Evolutionary conservation across 2,329 filamentous ascomycete species (phyloP).

Genomic region (Exophiala phaeomuriformis): DNA sequence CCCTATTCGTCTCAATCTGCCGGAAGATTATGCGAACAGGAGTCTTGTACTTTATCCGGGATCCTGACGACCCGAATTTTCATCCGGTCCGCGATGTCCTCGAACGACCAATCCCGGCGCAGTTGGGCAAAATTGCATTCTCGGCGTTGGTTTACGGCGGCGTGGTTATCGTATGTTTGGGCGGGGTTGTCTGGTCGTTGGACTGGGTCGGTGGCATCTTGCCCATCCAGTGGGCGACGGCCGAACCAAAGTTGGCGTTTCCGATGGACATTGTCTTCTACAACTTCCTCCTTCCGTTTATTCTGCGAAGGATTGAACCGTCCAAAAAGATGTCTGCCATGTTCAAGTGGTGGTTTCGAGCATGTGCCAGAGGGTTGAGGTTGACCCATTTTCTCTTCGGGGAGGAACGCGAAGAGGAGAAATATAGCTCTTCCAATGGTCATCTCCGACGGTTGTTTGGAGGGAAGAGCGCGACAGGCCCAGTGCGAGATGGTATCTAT

Average conservation of each 20-base stretch:
- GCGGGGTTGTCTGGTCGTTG: constrained; percentile 76
- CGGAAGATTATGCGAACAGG: constrained; percentile 93
- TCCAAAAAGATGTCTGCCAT: constrained; percentile 75
- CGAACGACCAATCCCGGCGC: constrained; percentile 83
- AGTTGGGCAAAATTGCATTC: constrained; percentile 92
- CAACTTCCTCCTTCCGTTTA: constrained; percentile 88
- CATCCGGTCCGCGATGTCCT: constrained; percentile 95
- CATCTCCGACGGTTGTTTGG: constrained; percentile 45
- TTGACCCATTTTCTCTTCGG: constrained; percentile 92
- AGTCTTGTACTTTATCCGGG: constrained; percentile 94
- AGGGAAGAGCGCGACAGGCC: constrained; percentile 6
- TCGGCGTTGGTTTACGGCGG: constrained; percentile 93
- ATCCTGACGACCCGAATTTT: constrained; percentile 96
- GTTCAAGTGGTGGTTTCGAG: constrained; percentile 95
- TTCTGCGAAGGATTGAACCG: constrained; percentile 76
- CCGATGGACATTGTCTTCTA: constrained; percentile 91
- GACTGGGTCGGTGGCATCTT: constrained; percentile 56
- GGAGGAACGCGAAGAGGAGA: constrained; percentile 73
- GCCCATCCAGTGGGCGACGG: constrained; percentile 88
- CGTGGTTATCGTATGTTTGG: constrained; percentile 83
- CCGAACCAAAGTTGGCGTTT: constrained; percentile 87
- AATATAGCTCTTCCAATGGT: constrained; percentile 44
- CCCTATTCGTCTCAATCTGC: constrained; percentile 97
- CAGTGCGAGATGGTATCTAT: constrained; percentile 60
- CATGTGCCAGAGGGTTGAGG: constrained; percentile 69